Base-by-base conservation (phyloP, 2,329 filamentous ascomycete species). In the Aureobasidium namibiae region DNA sequence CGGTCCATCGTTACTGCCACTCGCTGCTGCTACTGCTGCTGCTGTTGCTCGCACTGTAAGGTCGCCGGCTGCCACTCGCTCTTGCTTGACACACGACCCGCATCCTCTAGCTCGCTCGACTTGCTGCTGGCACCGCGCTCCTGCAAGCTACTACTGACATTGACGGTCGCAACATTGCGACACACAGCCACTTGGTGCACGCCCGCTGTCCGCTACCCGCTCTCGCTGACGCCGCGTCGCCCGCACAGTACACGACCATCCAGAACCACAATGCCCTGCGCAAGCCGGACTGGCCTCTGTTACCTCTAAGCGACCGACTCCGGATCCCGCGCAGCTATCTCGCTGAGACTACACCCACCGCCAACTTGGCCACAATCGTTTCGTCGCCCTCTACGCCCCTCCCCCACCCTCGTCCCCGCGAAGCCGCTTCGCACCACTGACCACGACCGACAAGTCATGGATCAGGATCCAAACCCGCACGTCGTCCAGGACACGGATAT, bases 401-500 rank as follows among this genome's bases (percentile, higher is more conserved):
- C 52, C 52, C 52, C 52, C 38, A 29, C 52, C 52, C 38, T 18
- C 52, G n/a, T n/a, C n/a, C 52, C 52, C 52, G 52, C 52, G 52
- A 56, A 56, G 18, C n/a, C 39, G 26, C 39, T 45, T 44, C 52
- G 38, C 52, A 44, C 29, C 52, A 56, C 39, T 29, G 36, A 18
- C 50, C 39, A 33, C 58, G 29, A 2, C 46, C 23, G 26, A 34
- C 18, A 23, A 49, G 50, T 21, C 58, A 60, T 60, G 59, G 61
- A 60, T 41, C 26, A 56, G 13, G 61, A 62, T 57, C 45, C 56
- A 11, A 60, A 58, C 23, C 60, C 60, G 21, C 62, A 59, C 59
- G 60, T 62, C 50, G 58, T 63, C 50, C 56, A 59, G 45, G 64
- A 62, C 59, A 24, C 60, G 36, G 64, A 65, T 41, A 64, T 65